Conservation (phyloP, 2,329 filamentous ascomycete genomes). For the Fusarium tanahbumbuense region DNA sequence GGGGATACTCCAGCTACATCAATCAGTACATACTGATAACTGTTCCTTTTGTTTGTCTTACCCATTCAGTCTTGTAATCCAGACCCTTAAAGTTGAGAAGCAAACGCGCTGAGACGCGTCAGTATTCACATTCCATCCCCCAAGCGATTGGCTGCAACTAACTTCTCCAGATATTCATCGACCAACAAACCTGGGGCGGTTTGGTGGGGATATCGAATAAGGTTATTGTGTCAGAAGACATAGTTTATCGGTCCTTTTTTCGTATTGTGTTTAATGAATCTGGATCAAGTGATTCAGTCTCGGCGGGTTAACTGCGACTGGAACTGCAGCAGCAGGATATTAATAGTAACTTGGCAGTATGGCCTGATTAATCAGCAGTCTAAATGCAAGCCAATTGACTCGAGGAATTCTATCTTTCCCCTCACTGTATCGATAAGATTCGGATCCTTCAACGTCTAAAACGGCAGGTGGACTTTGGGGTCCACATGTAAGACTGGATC, state of each 20-base stretch:
- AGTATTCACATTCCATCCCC: not conserved
- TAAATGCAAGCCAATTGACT: not conserved
- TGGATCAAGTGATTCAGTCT: not conserved
- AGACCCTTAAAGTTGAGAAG: constrained; percentile 35
- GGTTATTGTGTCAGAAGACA: constrained; percentile 7
- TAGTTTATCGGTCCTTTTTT: constrained; percentile 2
- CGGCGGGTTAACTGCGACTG: not conserved
- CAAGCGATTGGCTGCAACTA: fast-evolving
- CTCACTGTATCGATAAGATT: not conserved
- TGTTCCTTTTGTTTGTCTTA: fast-evolving
- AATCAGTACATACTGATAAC: not conserved
- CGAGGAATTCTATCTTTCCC: not conserved
- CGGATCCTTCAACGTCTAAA: not conserved
- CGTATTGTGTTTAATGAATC: not conserved
- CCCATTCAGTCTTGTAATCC: constrained; percentile 36
- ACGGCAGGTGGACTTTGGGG: not conserved
- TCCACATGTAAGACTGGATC: not conserved
- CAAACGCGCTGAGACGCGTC: constrained; percentile 12
- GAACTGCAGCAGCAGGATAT: not conserved
- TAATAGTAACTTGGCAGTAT: not conserved
- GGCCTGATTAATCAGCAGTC: constrained; percentile 9
- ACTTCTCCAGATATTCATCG: constrained; percentile 41
- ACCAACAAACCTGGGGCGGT: constrained; percentile 31
- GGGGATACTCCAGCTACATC: constrained; percentile 26
- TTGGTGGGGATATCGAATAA: constrained; percentile 34